Evolutionary conservation across 2,329 filamentous ascomycete genomes (phyloP).

Genomic region (Nectriaceae sp.): DNA sequence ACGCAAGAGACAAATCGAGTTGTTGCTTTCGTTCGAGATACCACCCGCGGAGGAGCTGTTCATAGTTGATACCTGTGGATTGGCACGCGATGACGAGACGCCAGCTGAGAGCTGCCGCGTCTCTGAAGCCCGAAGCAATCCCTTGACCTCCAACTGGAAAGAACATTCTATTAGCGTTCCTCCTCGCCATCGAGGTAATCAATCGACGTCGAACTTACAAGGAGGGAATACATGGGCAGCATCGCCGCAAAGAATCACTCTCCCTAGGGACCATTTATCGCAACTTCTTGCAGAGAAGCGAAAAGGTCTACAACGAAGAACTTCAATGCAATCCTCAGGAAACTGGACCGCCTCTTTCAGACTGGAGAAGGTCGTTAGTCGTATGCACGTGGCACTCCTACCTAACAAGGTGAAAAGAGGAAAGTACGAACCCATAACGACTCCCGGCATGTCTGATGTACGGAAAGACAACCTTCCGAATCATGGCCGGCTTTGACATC

Average conservation of each 20-base stretch:
- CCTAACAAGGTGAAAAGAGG: no score
- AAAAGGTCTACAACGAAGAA: slow-evolving; percentile 44
- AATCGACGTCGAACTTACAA: background rate
- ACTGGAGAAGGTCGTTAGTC: no score
- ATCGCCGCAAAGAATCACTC: slow-evolving; percentile 48
- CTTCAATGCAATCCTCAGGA: slow-evolving; percentile 46
- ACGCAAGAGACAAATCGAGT: slow-evolving; percentile 11
- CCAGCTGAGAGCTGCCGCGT: slow-evolving; percentile 37
- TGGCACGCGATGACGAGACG: slow-evolving; percentile 21
- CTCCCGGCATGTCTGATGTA: slow-evolving; percentile 14
- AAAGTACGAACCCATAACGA: background rate
- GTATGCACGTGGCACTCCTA: no score
- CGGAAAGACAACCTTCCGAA: slow-evolving; percentile 32
- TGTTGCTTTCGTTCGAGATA: slow-evolving; percentile 14
- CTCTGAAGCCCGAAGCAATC: slow-evolving; percentile 37
- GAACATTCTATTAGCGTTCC: no score
- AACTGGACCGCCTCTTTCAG: slow-evolving; percentile 34
- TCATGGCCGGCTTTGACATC: background rate
- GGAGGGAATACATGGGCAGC: slow-evolving; percentile 55
- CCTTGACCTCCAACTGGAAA: slow-evolving; percentile 34
- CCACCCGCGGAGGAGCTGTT: slow-evolving; percentile 9
- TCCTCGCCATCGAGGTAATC: no score
- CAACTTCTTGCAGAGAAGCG: slow-evolving; percentile 45
- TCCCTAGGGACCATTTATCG: slow-evolving; percentile 45
- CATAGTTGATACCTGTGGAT: background rate